These are phyloP conservation scores for Phanerochaete sordida DNA, from an alignment of 768 basidiomycete genomes.

Conservation along the genomic window DNA sequence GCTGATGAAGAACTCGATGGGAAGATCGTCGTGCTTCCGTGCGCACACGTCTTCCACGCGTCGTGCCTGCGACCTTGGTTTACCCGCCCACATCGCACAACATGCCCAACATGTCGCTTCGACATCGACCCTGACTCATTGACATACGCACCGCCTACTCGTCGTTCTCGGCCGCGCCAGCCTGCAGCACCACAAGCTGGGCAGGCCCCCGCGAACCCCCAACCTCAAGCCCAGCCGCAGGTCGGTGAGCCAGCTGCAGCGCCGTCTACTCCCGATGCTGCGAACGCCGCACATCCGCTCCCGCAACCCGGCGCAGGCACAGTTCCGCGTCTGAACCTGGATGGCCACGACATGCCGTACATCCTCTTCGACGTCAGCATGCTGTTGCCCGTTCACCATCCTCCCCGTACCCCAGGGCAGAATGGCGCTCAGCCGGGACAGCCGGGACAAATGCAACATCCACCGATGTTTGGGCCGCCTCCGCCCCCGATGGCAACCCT, in stretches of 20 bases:
- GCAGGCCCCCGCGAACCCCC: not conserved
- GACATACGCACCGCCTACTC: conserved; percentile 34
- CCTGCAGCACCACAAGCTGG: not conserved
- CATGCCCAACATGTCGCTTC: conserved; percentile 81
- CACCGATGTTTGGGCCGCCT: not conserved
- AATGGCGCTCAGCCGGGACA: not conserved
- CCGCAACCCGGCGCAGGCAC: not conserved
- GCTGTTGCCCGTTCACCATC: conserved; percentile 17
- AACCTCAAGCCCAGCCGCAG: not conserved
- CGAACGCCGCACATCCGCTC: not conserved
- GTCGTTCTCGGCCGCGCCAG: not conserved
- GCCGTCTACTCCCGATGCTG: not conserved
- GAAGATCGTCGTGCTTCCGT: conserved; percentile 68
- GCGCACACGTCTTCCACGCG: conserved; percentile 79
- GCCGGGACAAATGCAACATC: too few relatives aligned
- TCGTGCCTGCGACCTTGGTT: conserved; percentile 82
- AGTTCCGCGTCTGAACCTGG: not conserved
- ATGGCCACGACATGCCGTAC: not conserved
- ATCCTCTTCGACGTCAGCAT: conserved; percentile 22
- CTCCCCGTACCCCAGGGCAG: not conserved
- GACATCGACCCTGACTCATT: conserved; percentile 79
- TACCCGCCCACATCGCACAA: conserved; percentile 71
- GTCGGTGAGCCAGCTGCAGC: not conserved
- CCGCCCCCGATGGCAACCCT: conserved; percentile 9
- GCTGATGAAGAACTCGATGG: conserved; percentile 16